A percentile compares a stretch with the other conserved stretches of the same genome.
phyloP scores from a whole-genome alignment of 331 rosid species.

The Stylosanthes scabra region DNA sequence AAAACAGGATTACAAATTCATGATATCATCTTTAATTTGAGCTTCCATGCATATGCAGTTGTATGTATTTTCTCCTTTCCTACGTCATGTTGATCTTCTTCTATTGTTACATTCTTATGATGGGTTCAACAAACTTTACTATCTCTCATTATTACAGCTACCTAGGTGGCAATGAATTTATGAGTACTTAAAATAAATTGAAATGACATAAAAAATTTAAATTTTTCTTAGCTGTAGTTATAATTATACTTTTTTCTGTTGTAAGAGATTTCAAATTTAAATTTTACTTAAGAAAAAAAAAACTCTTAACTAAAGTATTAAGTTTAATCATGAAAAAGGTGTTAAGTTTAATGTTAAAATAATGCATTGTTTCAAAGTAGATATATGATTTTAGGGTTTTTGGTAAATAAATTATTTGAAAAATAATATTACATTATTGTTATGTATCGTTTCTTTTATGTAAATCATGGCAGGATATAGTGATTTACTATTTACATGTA shows the following conservation, averaged over 20 bases:
- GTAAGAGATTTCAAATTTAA: too few species aligned
- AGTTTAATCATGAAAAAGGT: too few species aligned
- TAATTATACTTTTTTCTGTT: too few species aligned
- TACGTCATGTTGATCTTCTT: not conserved
- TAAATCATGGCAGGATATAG: too few species aligned
- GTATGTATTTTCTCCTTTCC: not conserved
- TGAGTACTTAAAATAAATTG: constrained; percentile 9
- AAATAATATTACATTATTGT: too few species aligned
- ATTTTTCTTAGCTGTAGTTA: too few species aligned
- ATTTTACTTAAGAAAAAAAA: too few species aligned
- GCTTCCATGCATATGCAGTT: constrained; percentile 11
- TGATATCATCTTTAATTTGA: constrained; percentile 11
- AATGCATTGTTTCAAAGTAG: not conserved
- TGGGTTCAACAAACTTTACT: not conserved
- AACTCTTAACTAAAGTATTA: too few species aligned
- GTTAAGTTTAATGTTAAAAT: not conserved
- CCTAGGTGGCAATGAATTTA: not conserved
- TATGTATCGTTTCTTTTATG: too few species aligned
- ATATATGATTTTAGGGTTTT: too few species aligned
- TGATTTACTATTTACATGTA: too few species aligned
- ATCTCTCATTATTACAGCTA: not conserved
- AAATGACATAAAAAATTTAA: not conserved
- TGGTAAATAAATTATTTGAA: too few species aligned
- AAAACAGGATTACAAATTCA: not conserved
- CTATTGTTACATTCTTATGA: not conserved